Evolutionary conservation across 2,329 filamentous ascomycete genomes (phyloP).

Genomic region (Cladosporium sp.): DNA sequence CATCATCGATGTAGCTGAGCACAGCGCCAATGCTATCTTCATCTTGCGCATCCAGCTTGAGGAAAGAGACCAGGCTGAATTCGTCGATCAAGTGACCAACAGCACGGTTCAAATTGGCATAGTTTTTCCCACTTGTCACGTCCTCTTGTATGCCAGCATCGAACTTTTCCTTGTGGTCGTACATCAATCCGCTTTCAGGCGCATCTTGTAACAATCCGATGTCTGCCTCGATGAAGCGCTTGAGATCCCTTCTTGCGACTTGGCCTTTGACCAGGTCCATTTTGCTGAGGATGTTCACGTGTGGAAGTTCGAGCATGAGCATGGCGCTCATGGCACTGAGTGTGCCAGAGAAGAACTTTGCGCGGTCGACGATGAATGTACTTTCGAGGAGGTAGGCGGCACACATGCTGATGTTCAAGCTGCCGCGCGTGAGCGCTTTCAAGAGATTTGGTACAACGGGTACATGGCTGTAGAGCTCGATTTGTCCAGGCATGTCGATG

Average conservation of each 20-base stretch:
- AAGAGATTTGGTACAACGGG: conserved; percentile 84
- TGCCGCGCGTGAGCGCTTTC: conserved; percentile 74
- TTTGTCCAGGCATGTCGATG: conserved; percentile 98
- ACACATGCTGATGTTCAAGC: conserved; percentile 85
- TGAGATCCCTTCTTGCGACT: conserved; percentile 80
- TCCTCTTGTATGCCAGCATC: conserved; percentile 53
- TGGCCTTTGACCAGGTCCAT: conserved; percentile 96
- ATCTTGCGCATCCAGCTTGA: conserved; percentile 82
- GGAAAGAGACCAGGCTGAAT: conserved; percentile 96
- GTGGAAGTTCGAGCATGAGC: conserved; percentile 96
- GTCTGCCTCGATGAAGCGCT: conserved; percentile 86
- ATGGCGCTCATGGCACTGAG: conserved; percentile 97
- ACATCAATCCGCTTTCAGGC: conserved; percentile 50
- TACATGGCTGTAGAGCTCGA: conserved; percentile 96
- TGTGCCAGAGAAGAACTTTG: conserved; percentile 96
- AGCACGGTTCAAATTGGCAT: conserved; percentile 77
- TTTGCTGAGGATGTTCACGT: conserved; percentile 94
- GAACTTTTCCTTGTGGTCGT: conserved; percentile 35
- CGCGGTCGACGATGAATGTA: conserved; percentile 90
- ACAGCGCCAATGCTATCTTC: conserved; percentile 86
- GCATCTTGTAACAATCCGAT: conserved; percentile 77
- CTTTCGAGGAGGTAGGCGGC: conserved; percentile 93
- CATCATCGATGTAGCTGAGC: conserved; percentile 89
- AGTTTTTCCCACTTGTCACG: conserved; percentile 68
- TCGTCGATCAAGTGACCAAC: conserved; percentile 91